Evolutionary conservation across 1,284 basidiomycete genomes (phyloP).

Genomic region (Trichosporon faecale): DNA sequence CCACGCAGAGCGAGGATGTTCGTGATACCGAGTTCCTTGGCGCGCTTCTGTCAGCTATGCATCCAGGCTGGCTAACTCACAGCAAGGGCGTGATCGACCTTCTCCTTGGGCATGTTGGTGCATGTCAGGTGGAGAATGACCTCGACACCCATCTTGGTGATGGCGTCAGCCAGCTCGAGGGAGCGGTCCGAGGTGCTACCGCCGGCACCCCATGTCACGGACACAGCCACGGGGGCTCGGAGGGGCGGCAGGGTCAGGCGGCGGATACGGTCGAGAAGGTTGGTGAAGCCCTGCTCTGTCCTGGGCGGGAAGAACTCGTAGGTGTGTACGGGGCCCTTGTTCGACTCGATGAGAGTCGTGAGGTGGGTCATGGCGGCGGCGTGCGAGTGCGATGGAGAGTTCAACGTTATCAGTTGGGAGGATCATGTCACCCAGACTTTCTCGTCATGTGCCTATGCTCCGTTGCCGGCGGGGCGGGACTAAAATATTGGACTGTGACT

Average conservation of each 20-base stretch:
- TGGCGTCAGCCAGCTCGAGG: slow-evolving; percentile 76
- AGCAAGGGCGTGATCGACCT: slow-evolving; percentile 77
- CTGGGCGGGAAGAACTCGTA: slow-evolving; percentile 96
- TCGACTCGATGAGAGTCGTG: slow-evolving; percentile 14
- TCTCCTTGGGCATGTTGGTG: slow-evolving; percentile 89
- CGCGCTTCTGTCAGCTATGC: slow-evolving; percentile 58
- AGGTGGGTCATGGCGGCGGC: slow-evolving; percentile 24
- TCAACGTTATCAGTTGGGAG: neutral
- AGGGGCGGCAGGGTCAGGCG: slow-evolving; percentile 61
- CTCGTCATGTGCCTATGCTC: slow-evolving; percentile 5
- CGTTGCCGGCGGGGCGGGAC: neutral
- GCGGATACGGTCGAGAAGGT: slow-evolving; percentile 74
- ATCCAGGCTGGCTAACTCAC: slow-evolving; percentile 54
- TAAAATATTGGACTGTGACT: neutral
- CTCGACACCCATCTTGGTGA: slow-evolving; percentile 56
- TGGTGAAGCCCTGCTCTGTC: slow-evolving; percentile 86
- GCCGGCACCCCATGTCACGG: slow-evolving; percentile 96
- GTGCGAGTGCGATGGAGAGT: neutral
- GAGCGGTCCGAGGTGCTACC: slow-evolving; percentile 85
- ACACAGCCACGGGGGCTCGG: slow-evolving; percentile 67
- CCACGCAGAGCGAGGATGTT: slow-evolving; percentile 91
- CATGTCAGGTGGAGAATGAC: slow-evolving; percentile 94
- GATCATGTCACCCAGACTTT: neutral
- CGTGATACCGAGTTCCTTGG: slow-evolving; percentile 75
- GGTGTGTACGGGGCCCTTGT: slow-evolving; percentile 65